Base-by-base conservation (phyloP, 257 asterid species). In the Orobanche coerulescens region DNA sequence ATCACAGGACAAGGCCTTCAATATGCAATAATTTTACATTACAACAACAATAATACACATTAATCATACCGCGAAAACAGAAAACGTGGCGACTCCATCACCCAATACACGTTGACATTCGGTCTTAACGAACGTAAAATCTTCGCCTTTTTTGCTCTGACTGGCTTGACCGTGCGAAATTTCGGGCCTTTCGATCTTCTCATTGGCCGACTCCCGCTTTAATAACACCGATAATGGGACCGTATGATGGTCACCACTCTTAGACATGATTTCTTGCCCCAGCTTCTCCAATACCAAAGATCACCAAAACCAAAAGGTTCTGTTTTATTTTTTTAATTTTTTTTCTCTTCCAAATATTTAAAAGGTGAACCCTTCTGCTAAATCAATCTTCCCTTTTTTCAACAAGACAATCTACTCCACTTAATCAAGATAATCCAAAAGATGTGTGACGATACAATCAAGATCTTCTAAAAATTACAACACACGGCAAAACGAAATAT, bases 141-240 rank as follows among this genome's bases (percentile, higher is more conserved):
- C 96, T 78, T 88, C 96, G n/a, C 96, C 96, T 70, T 88, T 88
- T 80, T 85, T 88, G 79, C 86, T 85, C 77, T 88, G 95, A 47
- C 75, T 71, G 43, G 90, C 93, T 68, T 85, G 90, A 12, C 95
- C 96, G 50, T 88, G 88, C 16, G 19, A 54, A 62, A 83, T 58
- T 66, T 85, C 95, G 2, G 96, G 96, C 72, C 54, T 79, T 60
- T 88, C 96, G 18, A 81, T 67, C 90, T 88, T 88, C 84, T 88
- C 96, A 68, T 71, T 83, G 39, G 90, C 96, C 70, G 78, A 71
- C 75, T 88, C 96, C 58, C 96, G 79, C 78, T 88, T 88, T 51
- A 88, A 69, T 79, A 88, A 75, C 54, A 88, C 84, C 64, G 96
- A 88, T 54, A 88, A 83, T 55, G 96, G 90, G 71, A 85, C 83